Evolutionary conservation across 768 basidiomycete genomes (phyloP).

Genomic region (Cyclocybe cylindracea): DNA sequence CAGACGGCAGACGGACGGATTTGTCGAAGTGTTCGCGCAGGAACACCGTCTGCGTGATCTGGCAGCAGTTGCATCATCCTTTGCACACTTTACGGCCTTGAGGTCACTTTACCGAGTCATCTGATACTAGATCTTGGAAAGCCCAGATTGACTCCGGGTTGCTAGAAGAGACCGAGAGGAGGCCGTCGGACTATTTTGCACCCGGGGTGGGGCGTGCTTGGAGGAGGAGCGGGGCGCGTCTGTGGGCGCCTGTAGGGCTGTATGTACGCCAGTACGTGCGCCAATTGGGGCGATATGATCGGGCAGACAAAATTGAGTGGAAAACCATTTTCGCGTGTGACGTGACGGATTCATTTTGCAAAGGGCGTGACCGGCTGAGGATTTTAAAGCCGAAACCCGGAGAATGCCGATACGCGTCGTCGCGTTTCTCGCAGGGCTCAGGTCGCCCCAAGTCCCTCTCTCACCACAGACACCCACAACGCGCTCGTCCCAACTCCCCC

Average conservation of each 20-base stretch:
- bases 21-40: constrained; percentile 17
- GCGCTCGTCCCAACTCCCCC: constrained; percentile 23
- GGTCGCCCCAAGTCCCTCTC: constrained; percentile 31
- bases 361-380: constrained; percentile 27
- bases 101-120: constrained; percentile 34
- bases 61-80: constrained; percentile 12
- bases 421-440: constrained; percentile 43
- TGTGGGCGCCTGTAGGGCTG: not conserved
- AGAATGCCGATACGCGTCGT: constrained; percentile 55
- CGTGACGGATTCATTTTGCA: constrained; percentile 14
- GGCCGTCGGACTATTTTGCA: not conserved
- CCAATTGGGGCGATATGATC: too few species aligned
- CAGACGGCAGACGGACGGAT: constrained; percentile 21
- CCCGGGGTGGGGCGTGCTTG: constrained; percentile 1
- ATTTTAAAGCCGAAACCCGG: constrained; percentile 44
- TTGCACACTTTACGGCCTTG: constrained; percentile 16
- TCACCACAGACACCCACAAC: constrained; percentile 29
- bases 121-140: constrained; percentile 22
- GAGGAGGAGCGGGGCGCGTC: not conserved
- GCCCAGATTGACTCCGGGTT: not conserved
- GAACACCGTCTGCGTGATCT: constrained; percentile 15
- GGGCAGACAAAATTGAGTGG: constrained; percentile 8
- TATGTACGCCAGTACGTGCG: not conserved
- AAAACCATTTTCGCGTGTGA: constrained; percentile 1
- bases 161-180: too few species aligned